Percentiles rank a stretch among this genome's conserved stretches.
Evolutionary conservation across 2,329 filamentous ascomycete genomes (phyloP).

Genomic region (Xylariales sp.): DNA sequence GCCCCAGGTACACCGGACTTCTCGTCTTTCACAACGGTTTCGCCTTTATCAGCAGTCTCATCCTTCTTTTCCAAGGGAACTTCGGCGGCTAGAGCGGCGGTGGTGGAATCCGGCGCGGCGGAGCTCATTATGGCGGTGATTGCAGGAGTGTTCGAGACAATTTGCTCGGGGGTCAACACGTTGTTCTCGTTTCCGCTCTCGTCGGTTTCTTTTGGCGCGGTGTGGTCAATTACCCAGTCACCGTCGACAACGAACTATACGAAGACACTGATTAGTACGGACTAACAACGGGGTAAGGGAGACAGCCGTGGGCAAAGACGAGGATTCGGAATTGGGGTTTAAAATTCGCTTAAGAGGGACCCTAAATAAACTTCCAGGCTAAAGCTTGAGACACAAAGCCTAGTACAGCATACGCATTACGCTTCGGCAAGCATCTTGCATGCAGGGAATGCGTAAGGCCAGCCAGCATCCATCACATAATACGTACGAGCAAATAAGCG

Average conservation of each 20-base stretch:
- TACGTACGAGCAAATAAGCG: conserved; percentile 19
- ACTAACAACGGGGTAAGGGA: conserved; percentile 36
- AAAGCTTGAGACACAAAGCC: conserved; percentile 22
- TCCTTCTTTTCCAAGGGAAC: conserved; percentile 71
- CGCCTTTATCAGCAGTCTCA: conserved; percentile 45
- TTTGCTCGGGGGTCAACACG: conserved; percentile 81
- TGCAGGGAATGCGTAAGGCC: conserved; percentile 11
- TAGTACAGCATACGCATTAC: conserved; percentile 1
- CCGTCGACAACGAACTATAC: conserved; percentile 93
- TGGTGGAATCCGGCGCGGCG: conserved; percentile 76
- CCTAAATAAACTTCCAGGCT: conserved; percentile 18
- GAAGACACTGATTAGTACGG: conserved; percentile 44
- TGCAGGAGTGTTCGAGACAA: conserved; percentile 61
- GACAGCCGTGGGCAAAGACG: conserved; percentile 25
- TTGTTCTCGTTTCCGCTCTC: conserved; percentile 90
- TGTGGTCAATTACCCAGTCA: conserved; percentile 85
- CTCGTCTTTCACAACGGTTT: conserved; percentile 26
- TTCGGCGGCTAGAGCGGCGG: conserved; percentile 73
- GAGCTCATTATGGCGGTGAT: conserved; percentile 71
- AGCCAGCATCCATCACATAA: conserved; percentile 15
- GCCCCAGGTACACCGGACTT: conserved; percentile 69
- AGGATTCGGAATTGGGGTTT: conserved; percentile 20
- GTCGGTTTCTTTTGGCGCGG: conserved; percentile 85
- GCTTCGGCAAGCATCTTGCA: conserved; percentile 8
- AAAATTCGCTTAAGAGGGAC: conserved; percentile 9